These are phyloP conservation scores for Luffa aegyptiaca DNA, from an alignment of 306 rosid genomes.

Conservation along the genomic window DNA sequence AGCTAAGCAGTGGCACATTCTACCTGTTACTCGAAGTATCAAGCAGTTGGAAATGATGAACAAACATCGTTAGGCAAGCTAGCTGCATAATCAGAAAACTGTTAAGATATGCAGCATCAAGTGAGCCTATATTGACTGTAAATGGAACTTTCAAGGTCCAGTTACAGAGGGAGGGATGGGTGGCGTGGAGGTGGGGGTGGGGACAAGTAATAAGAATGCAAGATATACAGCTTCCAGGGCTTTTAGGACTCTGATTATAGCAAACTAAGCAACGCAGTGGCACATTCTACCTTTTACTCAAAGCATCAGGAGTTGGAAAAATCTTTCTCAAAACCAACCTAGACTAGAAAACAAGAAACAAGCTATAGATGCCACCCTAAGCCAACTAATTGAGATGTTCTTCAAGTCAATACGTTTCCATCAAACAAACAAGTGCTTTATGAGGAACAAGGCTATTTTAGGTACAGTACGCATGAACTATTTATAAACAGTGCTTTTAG, in stretches of 20 bases:
- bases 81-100: neutral
- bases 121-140: neutral
- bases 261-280: neutral
- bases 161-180: neutral
- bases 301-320: neutral
- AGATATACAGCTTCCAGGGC: neutral
- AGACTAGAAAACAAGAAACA: too few species aligned
- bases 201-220: neutral
- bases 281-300: neutral
- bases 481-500: too few species aligned
- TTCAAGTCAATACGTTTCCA: too few species aligned
- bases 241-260: neutral
- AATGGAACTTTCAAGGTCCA: neutral
- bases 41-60: neutral
- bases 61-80: neutral
- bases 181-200: too few species aligned
- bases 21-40: neutral
- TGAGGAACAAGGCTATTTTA: too few species aligned
- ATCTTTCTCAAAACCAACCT: too few species aligned
- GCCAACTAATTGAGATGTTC: too few species aligned
- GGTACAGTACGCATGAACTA: too few species aligned
- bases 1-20: neutral
- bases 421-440: too few species aligned
- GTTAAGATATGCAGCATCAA: neutral
- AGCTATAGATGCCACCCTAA: too few species aligned